phyloP scores from a whole-genome alignment of 371 early-diverging fungal species.

The Dichotomocladium elegans region DNA sequence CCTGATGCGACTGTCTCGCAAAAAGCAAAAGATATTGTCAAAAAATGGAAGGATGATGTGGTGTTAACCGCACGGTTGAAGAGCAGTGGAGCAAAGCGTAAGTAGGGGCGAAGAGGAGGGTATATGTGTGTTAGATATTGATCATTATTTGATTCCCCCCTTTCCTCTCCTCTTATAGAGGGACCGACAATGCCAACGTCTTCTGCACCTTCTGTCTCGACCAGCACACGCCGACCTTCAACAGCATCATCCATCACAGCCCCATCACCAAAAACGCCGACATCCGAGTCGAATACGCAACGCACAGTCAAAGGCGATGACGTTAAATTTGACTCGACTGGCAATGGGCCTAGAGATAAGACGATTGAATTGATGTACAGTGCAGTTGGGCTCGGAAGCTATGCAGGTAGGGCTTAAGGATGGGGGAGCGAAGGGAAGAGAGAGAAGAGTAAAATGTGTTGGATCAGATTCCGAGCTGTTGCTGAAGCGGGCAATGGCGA shows the following conservation, averaged over 20 bases:
- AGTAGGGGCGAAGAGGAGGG: constrained; percentile 8
- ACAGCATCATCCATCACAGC: constrained; percentile 17
- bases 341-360: constrained; percentile 76
- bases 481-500: constrained; percentile 53
- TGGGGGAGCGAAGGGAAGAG: too few relatives aligned
- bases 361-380: constrained; percentile 83
- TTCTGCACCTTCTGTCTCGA: not conserved
- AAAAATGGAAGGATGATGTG: constrained; percentile 81
- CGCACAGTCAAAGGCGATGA: constrained; percentile 64
- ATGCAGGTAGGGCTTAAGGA: constrained; percentile 64
- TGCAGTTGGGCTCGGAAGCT: constrained; percentile 71
- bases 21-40: constrained; percentile 66
- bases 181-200: constrained; percentile 3
- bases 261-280: constrained; percentile 18
- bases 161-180: too few relatives aligned
- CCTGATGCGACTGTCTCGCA: constrained; percentile 53
- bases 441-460: too few relatives aligned
- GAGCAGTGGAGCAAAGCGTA: constrained; percentile 7
- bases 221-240: not conserved
- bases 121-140: not conserved
- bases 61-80: not conserved
- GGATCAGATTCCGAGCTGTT: constrained; percentile 64
- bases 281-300: constrained; percentile 34
- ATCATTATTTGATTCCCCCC: not conserved
- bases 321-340: constrained; percentile 53